Percentiles rank a stretch among this genome's conserved stretches.
Conservation (phyloP, 2,329 filamentous ascomycete species). For the Bimuria novae-zelandiae region DNA sequence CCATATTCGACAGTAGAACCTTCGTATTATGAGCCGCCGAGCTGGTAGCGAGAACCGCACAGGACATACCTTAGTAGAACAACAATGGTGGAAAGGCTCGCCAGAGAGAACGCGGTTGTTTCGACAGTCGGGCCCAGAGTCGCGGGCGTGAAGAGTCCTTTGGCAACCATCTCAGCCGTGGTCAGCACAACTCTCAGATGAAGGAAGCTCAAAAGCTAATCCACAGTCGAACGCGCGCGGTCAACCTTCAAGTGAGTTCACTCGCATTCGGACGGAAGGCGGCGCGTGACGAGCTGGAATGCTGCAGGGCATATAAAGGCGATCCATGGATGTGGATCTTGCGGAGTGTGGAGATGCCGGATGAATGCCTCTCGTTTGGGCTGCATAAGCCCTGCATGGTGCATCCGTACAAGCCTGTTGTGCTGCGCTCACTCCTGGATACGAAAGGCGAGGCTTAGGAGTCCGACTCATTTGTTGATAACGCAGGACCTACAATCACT, state of each 20-base stretch:
- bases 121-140: conserved; percentile 25
- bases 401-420: conserved; percentile 4
- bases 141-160: conserved; percentile 24
- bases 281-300: conserved; percentile 4
- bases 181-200: neutral
- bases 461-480: too few relatives aligned
- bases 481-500: too few relatives aligned
- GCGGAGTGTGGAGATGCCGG: conserved; percentile 13
- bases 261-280: conserved; percentile 3
- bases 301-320: conserved; percentile 14
- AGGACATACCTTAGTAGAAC: conserved; percentile 22
- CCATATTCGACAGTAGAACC: conserved; percentile 34
- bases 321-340: conserved; percentile 11
- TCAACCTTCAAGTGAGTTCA: neutral
- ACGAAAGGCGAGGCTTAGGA: too few relatives aligned
- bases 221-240: neutral
- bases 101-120: conserved; percentile 28
- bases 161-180: conserved; percentile 13
- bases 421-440: too few relatives aligned
- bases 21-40: conserved; percentile 5
- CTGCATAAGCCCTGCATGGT: conserved; percentile 7
- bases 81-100: conserved; percentile 26
- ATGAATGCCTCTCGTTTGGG: conserved; percentile 10
- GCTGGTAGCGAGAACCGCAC: neutral
- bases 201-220: neutral